phyloP scores from a whole-genome alignment of 768 basidiomycete species.

The Kwoniella sp. region DNA sequence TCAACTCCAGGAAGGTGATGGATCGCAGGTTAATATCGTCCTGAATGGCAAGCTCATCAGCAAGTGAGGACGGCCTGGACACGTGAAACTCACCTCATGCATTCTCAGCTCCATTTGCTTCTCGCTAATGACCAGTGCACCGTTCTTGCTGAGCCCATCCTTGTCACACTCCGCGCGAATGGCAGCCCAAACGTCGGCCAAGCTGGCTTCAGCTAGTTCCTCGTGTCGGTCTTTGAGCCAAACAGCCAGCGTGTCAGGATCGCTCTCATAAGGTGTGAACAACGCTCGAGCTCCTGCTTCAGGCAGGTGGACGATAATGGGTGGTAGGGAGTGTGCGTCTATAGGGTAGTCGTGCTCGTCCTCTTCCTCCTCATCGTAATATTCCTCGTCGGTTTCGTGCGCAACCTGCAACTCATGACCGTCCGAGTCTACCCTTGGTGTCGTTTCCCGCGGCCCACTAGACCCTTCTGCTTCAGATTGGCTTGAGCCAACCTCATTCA shows the following conservation, averaged over 20 bases:
- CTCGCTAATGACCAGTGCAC: slow-evolving; percentile 32
- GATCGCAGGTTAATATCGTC: slow-evolving; percentile 29
- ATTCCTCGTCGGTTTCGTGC: slow-evolving; percentile 54
- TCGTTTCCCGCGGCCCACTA: no score
- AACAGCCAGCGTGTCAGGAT: slow-evolving; percentile 26
- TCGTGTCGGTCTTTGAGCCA: slow-evolving; percentile 37
- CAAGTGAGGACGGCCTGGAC: background rate
- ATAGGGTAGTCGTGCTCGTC: slow-evolving; percentile 64
- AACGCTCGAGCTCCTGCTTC: slow-evolving; percentile 17
- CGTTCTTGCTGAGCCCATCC: slow-evolving; percentile 16
- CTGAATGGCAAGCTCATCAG: slow-evolving; percentile 11
- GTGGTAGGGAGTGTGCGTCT: slow-evolving; percentile 60
- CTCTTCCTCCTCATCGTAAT: slow-evolving; percentile 56
- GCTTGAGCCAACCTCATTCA: no score
- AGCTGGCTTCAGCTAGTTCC: slow-evolving; percentile 53
- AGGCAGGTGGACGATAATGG: slow-evolving; percentile 63
- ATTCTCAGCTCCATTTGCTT: slow-evolving; percentile 37
- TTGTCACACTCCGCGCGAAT: slow-evolving; percentile 16
- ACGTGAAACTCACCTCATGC: slow-evolving; percentile 30
- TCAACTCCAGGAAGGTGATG: slow-evolving; percentile 52
- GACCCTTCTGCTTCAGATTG: no score
- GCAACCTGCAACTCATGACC: no score
- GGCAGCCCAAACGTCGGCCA: slow-evolving; percentile 45
- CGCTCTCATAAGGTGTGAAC: slow-evolving; percentile 16
- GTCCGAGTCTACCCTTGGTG: background rate